A percentile compares a stretch with the other conserved stretches of the same genome.
Conservation (phyloP, 805 yeast genomes). For the Metschnikowia picachoensis region DNA sequence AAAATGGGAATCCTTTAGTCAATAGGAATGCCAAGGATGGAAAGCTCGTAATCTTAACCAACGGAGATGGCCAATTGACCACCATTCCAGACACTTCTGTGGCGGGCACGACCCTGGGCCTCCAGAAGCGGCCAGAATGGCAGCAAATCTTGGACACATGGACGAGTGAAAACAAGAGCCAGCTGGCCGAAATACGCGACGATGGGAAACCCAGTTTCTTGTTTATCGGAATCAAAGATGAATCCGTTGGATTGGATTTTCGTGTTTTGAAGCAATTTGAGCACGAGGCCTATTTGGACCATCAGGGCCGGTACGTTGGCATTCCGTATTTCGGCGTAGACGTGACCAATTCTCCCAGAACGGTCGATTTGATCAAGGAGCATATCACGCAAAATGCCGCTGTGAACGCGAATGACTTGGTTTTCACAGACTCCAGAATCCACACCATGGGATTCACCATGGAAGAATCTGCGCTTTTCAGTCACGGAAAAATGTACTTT, state of each 20-base stretch:
- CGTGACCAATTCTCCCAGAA: slow-evolving; percentile 41
- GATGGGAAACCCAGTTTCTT: slow-evolving; percentile 34
- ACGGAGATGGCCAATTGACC: slow-evolving; percentile 31
- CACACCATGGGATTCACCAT: slow-evolving; percentile 33
- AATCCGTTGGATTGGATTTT: slow-evolving; percentile 39
- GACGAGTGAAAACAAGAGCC: slow-evolving; percentile 30
- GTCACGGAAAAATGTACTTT: slow-evolving; percentile 78
- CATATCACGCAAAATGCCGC: slow-evolving; percentile 11
- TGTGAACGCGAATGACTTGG: slow-evolving; percentile 12
- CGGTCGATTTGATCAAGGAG: slow-evolving; percentile 34
- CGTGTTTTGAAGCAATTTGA: slow-evolving; percentile 26
- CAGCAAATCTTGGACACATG: slow-evolving; percentile 18
- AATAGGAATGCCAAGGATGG: slow-evolving; percentile 23
- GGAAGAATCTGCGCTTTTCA: slow-evolving; percentile 60
- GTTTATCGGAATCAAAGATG: slow-evolving; percentile 42
- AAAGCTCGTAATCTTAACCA: slow-evolving; percentile 34
- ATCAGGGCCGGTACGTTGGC: slow-evolving; percentile 51
- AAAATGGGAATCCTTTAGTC: slow-evolving; percentile 29
- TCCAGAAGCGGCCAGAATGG: slow-evolving; percentile 14
- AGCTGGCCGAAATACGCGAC: slow-evolving; percentile 39
- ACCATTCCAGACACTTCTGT: slow-evolving; percentile 10
- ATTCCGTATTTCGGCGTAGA: slow-evolving; percentile 65
- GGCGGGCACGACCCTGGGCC: slow-evolving; percentile 21
- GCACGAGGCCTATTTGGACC: slow-evolving; percentile 35
- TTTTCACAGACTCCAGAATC: slow-evolving; percentile 34